Evolutionary conservation across 2,329 filamentous ascomycete genomes (phyloP).

Genomic region (Tricladium varicosporioides): DNA sequence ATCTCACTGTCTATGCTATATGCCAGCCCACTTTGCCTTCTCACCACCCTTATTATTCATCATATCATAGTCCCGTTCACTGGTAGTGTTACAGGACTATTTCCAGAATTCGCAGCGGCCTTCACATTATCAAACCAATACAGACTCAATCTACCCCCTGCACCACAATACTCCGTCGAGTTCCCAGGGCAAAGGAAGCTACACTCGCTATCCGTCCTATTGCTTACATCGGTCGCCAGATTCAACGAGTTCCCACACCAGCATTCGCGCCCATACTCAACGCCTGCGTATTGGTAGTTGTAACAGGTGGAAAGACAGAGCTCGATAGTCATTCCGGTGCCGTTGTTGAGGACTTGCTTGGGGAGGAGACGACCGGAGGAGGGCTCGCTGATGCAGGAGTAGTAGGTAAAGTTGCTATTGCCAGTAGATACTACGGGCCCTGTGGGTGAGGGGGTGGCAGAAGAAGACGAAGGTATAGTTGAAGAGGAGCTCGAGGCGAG

Average conservation of each 20-base stretch:
- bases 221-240: conserved; percentile 6
- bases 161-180: conserved; percentile 35
- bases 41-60: too few species aligned
- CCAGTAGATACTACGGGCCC: conserved; percentile 24
- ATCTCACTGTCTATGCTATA: too few species aligned
- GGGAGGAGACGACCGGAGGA: conserved; percentile 22
- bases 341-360: conserved; percentile 22
- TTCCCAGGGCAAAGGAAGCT: conserved; percentile 18
- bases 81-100: too few species aligned
- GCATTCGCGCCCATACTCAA: conserved; percentile 41
- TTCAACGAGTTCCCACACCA: conserved; percentile 37
- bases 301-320: conserved; percentile 33
- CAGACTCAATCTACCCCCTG: conserved; percentile 24
- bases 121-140: conserved; percentile 25
- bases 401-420: conserved; percentile 32
- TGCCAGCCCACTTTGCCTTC: too few species aligned
- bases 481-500: conserved; percentile 2
- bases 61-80: too few species aligned
- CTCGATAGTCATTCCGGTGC: conserved; percentile 34
- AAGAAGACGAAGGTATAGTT: conserved; percentile 14
- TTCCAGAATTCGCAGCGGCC: conserved; percentile 5
- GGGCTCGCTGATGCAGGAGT: conserved; percentile 29
- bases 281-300: conserved; percentile 36
- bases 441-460: conserved; percentile 16
- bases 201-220: conserved; percentile 13